Evolutionary conservation across 306 rosid species (phyloP).

Genomic region (Oemleria cerasiformis): DNA sequence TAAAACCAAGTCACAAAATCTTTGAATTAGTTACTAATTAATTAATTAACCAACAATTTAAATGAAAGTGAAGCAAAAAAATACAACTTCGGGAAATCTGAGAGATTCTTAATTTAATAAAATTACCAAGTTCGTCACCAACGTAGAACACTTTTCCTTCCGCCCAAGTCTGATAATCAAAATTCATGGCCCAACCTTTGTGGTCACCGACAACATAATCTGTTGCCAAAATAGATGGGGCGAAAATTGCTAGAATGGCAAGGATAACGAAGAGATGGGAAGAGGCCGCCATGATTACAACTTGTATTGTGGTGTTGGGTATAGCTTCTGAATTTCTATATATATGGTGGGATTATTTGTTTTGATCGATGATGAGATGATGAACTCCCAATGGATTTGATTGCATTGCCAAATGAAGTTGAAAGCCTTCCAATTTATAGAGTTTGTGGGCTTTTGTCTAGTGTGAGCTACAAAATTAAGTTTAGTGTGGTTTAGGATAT

Average conservation of each 20-base stretch:
- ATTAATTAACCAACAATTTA: background rate
- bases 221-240: slow-evolving; percentile 20
- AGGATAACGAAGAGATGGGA: slow-evolving; percentile 17
- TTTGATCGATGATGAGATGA: background rate
- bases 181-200: slow-evolving; percentile 26
- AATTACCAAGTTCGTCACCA: slow-evolving; percentile 39
- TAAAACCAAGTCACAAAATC: background rate
- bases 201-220: slow-evolving; percentile 33
- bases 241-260: slow-evolving; percentile 21
- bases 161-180: slow-evolving; percentile 34
- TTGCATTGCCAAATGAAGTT: background rate
- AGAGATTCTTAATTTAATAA: background rate
- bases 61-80: too few relatives aligned
- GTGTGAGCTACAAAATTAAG: too few relatives aligned
- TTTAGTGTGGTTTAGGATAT: background rate
- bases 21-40: background rate
- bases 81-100: background rate
- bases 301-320: background rate
- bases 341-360: background rate
- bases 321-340: background rate
- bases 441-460: too few relatives aligned
- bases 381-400: background rate
- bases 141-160: slow-evolving; percentile 29
- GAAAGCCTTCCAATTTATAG: background rate
- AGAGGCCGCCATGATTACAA: slow-evolving; percentile 36